phyloP scores from a whole-genome alignment of 345 rosid genomes.

The Aegle marmelos region DNA sequence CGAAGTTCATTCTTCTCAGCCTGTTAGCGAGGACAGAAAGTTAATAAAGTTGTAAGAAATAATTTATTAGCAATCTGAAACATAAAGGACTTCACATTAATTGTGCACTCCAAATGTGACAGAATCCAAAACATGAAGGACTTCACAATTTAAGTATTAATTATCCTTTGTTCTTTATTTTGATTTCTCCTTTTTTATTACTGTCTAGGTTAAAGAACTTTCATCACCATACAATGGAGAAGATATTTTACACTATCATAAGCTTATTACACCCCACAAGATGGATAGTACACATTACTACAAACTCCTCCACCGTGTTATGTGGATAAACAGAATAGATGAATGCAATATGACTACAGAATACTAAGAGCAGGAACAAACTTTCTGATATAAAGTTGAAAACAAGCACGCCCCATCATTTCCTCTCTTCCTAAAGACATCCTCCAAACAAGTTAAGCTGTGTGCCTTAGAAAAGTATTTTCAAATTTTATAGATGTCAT shows the following conservation, averaged over 20 bases:
- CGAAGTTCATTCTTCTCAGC: conserved; percentile 86
- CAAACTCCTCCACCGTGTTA: neutral
- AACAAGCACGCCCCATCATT: neutral
- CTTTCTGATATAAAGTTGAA: neutral
- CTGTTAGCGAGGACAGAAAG: conserved; percentile 25
- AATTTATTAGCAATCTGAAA: neutral
- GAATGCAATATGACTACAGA: neutral
- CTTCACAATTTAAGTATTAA: neutral
- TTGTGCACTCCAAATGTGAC: neutral
- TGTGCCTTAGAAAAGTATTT: neutral
- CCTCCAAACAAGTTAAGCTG: neutral
- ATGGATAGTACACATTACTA: neutral
- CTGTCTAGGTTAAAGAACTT: neutral
- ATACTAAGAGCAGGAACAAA: neutral
- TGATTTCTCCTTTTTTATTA: neutral
- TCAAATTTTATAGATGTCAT: neutral
- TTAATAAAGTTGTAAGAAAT: neutral
- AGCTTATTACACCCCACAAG: neutral
- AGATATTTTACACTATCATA: neutral
- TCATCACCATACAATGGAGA: neutral
- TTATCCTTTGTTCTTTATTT: neutral
- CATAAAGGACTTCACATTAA: neutral
- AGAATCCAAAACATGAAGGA: neutral
- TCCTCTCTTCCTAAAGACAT: neutral
- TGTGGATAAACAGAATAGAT: neutral